phyloP scores from a whole-genome alignment of 2,329 filamentous ascomycete species.

The Ophiocordyceps camponoti-rufipedis region DNA sequence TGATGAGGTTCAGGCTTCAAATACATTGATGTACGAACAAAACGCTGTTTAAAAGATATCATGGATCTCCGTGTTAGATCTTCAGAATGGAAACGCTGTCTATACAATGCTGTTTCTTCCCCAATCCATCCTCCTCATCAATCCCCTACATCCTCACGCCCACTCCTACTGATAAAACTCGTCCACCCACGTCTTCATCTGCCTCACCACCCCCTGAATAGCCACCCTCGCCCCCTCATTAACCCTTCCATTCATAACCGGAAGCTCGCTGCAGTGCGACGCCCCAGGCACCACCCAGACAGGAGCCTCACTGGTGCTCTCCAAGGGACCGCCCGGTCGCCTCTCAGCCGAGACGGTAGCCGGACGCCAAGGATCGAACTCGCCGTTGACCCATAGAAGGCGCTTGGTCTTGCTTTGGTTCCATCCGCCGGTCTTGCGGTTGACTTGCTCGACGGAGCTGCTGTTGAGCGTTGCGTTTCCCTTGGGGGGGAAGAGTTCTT shows the following conservation, averaged over 20 bases:
- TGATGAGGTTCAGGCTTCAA: no score
- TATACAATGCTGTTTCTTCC: no score
- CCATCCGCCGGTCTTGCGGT: constrained; percentile 39
- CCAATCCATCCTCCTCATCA: no score
- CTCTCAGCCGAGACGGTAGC: constrained; percentile 31
- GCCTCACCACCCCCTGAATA: constrained; percentile 22
- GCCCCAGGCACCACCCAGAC: constrained; percentile 33
- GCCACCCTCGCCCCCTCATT: constrained; percentile 14
- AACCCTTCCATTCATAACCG: constrained; percentile 21
- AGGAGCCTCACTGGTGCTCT: constrained; percentile 25
- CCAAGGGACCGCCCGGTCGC: constrained; percentile 34
- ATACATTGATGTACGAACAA: no score
- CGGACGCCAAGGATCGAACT: constrained; percentile 41
- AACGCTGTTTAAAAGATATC: no score
- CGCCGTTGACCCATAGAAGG: constrained; percentile 38
- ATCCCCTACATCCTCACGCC: no score
- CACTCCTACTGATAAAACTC: constrained; percentile 20
- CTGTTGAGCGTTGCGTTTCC: constrained; percentile 20
- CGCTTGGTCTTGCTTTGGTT: constrained; percentile 27
- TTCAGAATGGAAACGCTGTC: no score
- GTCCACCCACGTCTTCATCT: constrained; percentile 33
- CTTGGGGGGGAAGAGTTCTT: constrained; percentile 29
- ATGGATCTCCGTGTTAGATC: no score
- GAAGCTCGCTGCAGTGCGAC: constrained; percentile 37
- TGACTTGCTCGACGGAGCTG: constrained; percentile 28